phyloP scores from a whole-genome alignment of 2,329 filamentous ascomycete genomes.

The Lachnellula cervina region DNA sequence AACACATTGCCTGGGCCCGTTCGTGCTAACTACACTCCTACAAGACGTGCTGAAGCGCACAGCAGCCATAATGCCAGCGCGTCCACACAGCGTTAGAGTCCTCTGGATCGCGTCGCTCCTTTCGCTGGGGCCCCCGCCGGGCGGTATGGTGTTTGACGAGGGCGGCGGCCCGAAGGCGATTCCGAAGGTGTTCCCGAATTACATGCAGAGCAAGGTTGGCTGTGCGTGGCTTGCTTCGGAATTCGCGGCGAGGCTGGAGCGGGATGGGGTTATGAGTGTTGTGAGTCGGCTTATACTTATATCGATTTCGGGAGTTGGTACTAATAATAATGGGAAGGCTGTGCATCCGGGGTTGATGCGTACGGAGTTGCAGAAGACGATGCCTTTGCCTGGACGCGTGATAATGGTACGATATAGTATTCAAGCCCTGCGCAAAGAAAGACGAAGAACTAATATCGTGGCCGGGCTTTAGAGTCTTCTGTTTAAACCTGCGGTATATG shows the following conservation, averaged over 20 bases:
- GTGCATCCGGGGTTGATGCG: constrained; percentile 40
- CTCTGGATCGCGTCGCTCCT: constrained; percentile 29
- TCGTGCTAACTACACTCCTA: constrained; percentile 21
- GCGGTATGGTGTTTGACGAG: constrained; percentile 23
- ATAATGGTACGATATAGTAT: constrained; percentile 17
- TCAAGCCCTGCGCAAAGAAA: not conserved
- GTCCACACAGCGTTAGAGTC: constrained; percentile 28
- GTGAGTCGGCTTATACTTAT: constrained; percentile 10
- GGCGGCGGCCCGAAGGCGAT: constrained; percentile 18
- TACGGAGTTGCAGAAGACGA: constrained; percentile 34
- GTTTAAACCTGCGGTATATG: constrained; percentile 31
- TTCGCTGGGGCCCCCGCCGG: not conserved
- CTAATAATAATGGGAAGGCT: constrained; percentile 9
- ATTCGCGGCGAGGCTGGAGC: constrained; percentile 28
- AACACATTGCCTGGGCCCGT: constrained; percentile 22
- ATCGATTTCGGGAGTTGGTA: not conserved
- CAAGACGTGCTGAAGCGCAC: constrained; percentile 16
- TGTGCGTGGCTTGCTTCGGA: constrained; percentile 29
- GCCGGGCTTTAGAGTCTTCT: constrained; percentile 12
- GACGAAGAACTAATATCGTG: not conserved
- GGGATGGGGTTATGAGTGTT: constrained; percentile 33
- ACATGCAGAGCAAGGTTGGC: constrained; percentile 33
- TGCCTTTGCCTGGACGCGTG: constrained; percentile 2
- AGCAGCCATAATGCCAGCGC: not conserved
- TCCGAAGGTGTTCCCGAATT: constrained; percentile 28